Base-by-base conservation (phyloP, 345 rosid species). In the Hypericum perforatum region DNA sequence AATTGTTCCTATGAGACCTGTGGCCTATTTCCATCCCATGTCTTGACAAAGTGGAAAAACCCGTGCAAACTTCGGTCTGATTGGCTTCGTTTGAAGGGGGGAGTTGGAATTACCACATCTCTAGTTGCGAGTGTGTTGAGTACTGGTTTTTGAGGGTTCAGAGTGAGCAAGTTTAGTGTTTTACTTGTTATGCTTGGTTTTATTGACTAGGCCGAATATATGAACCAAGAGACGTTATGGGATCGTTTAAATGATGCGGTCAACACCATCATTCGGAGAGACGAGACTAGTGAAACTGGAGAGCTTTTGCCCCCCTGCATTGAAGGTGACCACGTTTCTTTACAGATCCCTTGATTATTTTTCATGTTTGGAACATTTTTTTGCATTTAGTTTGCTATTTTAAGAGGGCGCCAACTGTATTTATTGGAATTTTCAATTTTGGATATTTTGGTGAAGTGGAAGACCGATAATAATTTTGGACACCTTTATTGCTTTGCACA, bases 221-320 rank as follows among this genome's bases (percentile, higher is more conserved):
- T 69, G 65, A 78, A 75, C 73, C 65, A 9, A 11, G 98, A 83
- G 0, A 83, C 97, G 9, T 63, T 92, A 61, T 85, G 91, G 97
- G 95, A 85, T 61, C 81, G 97, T 22, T 76, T 78, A n/a, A 88
- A 83, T 66, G 97, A 92, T 77, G 98, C 95, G 16, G 68, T 85
- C 49, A 80, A 92, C 57, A 92, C 94, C 13, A 83, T 88, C 68
- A 92, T 92, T 59, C 78, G 97, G 37, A 71, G 95, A 68, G 98
- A 92, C 39, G 91, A 92, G 65, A 77, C 73, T 62, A 76, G 71
- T 12, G 98, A 92, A 65, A 83, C 85, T 13, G 94, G 86, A 13
- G 77, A 80, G 63, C 84, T 88, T 62, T 80, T 92, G 75, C 97
- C 97, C 56, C 98, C 98, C 39, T 92, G 98, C 68, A 81, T 92